phyloP scores from a whole-genome alignment of 2,329 filamentous ascomycete genomes.

The Neonectria coccinea region DNA sequence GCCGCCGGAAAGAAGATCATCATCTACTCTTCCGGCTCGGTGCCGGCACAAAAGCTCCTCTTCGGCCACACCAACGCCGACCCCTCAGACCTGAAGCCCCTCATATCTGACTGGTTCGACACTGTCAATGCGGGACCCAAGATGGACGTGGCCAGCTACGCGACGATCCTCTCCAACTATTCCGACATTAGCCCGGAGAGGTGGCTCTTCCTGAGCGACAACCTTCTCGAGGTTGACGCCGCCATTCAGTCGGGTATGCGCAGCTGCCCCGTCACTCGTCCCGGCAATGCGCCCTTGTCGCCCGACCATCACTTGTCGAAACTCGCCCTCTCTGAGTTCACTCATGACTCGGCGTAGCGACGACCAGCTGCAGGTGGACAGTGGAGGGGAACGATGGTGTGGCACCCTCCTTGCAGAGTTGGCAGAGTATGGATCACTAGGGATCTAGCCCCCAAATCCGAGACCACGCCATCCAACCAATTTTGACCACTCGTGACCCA shows the following conservation, averaged over 20 bases:
- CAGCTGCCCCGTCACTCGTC: constrained; percentile 71
- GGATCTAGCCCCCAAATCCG: constrained; percentile 42
- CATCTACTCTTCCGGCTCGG: constrained; percentile 86
- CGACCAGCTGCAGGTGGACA: constrained; percentile 39
- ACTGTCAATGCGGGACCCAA: constrained; percentile 85
- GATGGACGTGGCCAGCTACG: constrained; percentile 74
- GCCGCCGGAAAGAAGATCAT: constrained; percentile 68
- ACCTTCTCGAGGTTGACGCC: constrained; percentile 75
- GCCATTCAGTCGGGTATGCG: constrained; percentile 73
- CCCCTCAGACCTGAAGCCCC: constrained; percentile 67
- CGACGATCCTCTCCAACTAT: constrained; percentile 65
- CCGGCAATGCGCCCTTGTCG: constrained; percentile 76
- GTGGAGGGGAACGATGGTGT: constrained; percentile 36
- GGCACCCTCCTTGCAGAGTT: constrained; percentile 40
- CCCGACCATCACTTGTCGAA: constrained; percentile 56
- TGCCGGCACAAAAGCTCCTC: constrained; percentile 83
- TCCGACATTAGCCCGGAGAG: constrained; percentile 60
- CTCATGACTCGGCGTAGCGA: constrained; percentile 41
- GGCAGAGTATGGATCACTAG: constrained; percentile 41
- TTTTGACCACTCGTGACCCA: constrained; percentile 36
- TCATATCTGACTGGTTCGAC: constrained; percentile 79
- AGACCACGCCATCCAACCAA: constrained; percentile 41
- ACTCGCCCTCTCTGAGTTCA: constrained; percentile 53
- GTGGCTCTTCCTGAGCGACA: constrained; percentile 87
- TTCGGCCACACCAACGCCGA: constrained; percentile 74